phyloP scores from a whole-genome alignment of 2,329 filamentous ascomycete species.

The Beauveria sp. region DNA sequence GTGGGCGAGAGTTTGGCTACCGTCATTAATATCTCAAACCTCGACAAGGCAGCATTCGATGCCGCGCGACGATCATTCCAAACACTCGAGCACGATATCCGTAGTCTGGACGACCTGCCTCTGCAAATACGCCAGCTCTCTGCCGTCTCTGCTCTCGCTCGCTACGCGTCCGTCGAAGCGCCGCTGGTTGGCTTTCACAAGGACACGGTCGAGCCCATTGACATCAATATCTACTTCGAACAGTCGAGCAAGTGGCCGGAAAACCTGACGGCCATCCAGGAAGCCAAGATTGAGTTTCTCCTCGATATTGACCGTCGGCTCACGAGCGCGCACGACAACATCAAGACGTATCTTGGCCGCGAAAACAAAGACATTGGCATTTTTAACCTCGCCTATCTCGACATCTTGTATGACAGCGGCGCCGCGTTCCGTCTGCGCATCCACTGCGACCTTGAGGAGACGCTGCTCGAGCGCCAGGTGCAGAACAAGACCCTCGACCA shows the following conservation, averaged over 20 bases:
- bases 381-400: slow-evolving; percentile 74
- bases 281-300: slow-evolving; percentile 86
- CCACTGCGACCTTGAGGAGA: slow-evolving; percentile 80
- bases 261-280: slow-evolving; percentile 81
- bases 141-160: slow-evolving; percentile 62
- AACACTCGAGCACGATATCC: slow-evolving; percentile 67
- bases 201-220: slow-evolving; percentile 49
- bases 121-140: slow-evolving; percentile 78
- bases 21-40: slow-evolving; percentile 36
- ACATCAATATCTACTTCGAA: slow-evolving; percentile 85
- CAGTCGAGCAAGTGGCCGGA: slow-evolving; percentile 91
- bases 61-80: slow-evolving; percentile 62
- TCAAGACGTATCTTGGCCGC: slow-evolving; percentile 66
- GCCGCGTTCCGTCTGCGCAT: slow-evolving; percentile 78
- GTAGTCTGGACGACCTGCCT: slow-evolving; percentile 72
- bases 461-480: slow-evolving; percentile 68
- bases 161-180: slow-evolving; percentile 57
- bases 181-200: slow-evolving; percentile 35
- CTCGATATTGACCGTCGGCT: slow-evolving; percentile 68
- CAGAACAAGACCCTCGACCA: slow-evolving; percentile 64
- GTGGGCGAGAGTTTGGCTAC: slow-evolving; percentile 44
- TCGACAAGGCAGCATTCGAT: slow-evolving; percentile 56
- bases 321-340: slow-evolving; percentile 47
- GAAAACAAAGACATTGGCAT: slow-evolving; percentile 65
- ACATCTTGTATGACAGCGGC: slow-evolving; percentile 66